phyloP scores from a whole-genome alignment of 1,284 basidiomycete species.

The Ustanciosporium gigantosporum region DNA sequence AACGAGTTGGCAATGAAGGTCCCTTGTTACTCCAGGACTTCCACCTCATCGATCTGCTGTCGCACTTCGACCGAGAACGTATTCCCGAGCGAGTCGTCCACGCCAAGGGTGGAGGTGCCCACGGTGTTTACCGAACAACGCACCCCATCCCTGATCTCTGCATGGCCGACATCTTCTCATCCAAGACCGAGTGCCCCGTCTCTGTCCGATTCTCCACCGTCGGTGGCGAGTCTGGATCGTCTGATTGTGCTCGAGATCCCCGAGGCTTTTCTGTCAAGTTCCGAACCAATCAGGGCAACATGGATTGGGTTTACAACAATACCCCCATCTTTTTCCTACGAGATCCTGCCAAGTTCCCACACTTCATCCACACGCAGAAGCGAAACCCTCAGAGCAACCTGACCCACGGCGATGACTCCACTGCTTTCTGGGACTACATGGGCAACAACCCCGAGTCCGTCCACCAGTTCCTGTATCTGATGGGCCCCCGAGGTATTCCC shows the following conservation, averaged over 20 bases:
- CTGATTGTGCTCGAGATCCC: slow-evolving; percentile 43
- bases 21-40: slow-evolving; percentile 76
- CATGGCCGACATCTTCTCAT: slow-evolving; percentile 32
- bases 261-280: slow-evolving; percentile 51
- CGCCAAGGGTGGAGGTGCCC: slow-evolving; percentile 51
- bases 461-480: slow-evolving; percentile 44
- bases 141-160: slow-evolving; percentile 40
- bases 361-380: slow-evolving; percentile 54
- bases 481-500: slow-evolving; percentile 44
- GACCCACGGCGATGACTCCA: slow-evolving; percentile 33
- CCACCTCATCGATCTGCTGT: slow-evolving; percentile 44
- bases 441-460: slow-evolving; percentile 31
- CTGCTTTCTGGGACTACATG: slow-evolving; percentile 45
- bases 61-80: slow-evolving; percentile 55
- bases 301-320: slow-evolving; percentile 44
- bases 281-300: slow-evolving; percentile 34
- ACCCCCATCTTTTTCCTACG: slow-evolving; percentile 51
- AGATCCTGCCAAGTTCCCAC: slow-evolving; percentile 46
- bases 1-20: slow-evolving; percentile 75
- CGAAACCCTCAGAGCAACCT: slow-evolving; percentile 35
- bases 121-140: slow-evolving; percentile 44
- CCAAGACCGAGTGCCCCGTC: slow-evolving; percentile 26
- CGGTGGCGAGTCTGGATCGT: slow-evolving; percentile 40
- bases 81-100: slow-evolving; percentile 58
- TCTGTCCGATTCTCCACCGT: slow-evolving; percentile 48